Percentiles rank a stretch among this genome's conserved stretches.
Evolutionary conservation across 192 early-diverging fungal genomes (phyloP).

Genomic region (Backusella parvicylindrica): DNA sequence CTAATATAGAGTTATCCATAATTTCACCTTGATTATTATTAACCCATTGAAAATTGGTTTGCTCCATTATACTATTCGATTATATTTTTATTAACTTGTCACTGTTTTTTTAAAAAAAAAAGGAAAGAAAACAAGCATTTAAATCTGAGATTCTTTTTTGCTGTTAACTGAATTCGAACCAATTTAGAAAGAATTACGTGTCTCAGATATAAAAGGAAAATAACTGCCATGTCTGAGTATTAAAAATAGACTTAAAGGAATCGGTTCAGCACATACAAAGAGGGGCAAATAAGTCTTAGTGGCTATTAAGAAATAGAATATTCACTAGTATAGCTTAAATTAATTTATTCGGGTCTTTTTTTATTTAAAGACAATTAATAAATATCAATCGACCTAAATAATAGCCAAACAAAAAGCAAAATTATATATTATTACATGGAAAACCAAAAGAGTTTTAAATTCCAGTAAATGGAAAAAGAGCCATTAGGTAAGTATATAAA

Average conservation of each 20-base stretch:
- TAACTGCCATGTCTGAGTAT: neutral
- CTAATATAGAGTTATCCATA: neutral
- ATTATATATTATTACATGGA: too few relatives aligned
- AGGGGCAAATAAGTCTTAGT: neutral
- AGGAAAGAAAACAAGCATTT: neutral
- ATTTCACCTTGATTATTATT: neutral
- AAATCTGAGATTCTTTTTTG: neutral
- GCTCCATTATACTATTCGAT: neutral
- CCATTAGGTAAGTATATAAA: neutral
- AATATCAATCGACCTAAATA: neutral
- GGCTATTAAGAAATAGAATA: neutral
- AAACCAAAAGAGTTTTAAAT: neutral
- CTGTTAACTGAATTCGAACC: neutral
- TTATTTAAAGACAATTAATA: neutral
- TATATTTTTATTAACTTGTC: neutral
- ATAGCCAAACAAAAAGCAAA: neutral
- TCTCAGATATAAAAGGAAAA: neutral
- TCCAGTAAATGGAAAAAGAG: neutral
- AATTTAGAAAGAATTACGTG: neutral
- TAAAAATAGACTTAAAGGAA: neutral
- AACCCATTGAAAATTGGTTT: neutral
- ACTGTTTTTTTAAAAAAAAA: neutral
- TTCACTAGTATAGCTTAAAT: neutral
- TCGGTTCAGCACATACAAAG: neutral
- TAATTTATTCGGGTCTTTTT: neutral